These are phyloP conservation scores for Gloeostereum incarnatum DNA, from an alignment of 768 basidiomycete species.

Conservation along the genomic window DNA sequence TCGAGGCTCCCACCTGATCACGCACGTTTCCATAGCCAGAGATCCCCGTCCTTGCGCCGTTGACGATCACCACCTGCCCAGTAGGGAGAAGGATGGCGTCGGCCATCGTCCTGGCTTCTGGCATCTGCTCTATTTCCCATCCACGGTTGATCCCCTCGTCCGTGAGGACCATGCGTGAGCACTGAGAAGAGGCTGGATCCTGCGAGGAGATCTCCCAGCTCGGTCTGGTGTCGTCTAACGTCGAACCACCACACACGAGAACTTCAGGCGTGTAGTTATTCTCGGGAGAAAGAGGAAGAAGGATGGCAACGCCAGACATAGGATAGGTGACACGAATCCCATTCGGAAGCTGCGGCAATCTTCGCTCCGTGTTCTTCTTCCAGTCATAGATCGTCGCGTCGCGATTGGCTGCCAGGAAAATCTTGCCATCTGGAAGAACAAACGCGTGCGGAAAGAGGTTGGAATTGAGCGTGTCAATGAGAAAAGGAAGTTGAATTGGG, in stretches of 20 bases:
- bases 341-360: slow-evolving; percentile 64
- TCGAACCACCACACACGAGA: slow-evolving; percentile 71
- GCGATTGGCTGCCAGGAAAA: slow-evolving; percentile 73
- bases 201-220: slow-evolving; percentile 62
- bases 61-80: slow-evolving; percentile 65
- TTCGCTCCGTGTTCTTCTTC: slow-evolving; percentile 48
- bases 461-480: slow-evolving; percentile 66
- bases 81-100: slow-evolving; percentile 78
- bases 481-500: slow-evolving; percentile 53
- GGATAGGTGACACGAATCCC: slow-evolving; percentile 78
- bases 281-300: slow-evolving; percentile 59
- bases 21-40: slow-evolving; percentile 73
- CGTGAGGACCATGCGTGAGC: slow-evolving; percentile 59
- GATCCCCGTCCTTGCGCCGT: slow-evolving; percentile 66
- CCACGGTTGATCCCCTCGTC: slow-evolving; percentile 54
- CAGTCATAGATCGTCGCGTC: slow-evolving; percentile 79
- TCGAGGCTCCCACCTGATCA: slow-evolving; percentile 62
- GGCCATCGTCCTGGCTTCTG: slow-evolving; percentile 64
- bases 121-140: slow-evolving; percentile 74
- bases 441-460: slow-evolving; percentile 79
- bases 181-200: slow-evolving; percentile 65
- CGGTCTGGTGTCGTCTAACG: slow-evolving; percentile 48
- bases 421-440: slow-evolving; percentile 52
- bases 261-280: slow-evolving; percentile 61
- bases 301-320: slow-evolving; percentile 66